Base-by-base conservation (phyloP, 345 rosid genomes). In the Ceriops tagal region DNA sequence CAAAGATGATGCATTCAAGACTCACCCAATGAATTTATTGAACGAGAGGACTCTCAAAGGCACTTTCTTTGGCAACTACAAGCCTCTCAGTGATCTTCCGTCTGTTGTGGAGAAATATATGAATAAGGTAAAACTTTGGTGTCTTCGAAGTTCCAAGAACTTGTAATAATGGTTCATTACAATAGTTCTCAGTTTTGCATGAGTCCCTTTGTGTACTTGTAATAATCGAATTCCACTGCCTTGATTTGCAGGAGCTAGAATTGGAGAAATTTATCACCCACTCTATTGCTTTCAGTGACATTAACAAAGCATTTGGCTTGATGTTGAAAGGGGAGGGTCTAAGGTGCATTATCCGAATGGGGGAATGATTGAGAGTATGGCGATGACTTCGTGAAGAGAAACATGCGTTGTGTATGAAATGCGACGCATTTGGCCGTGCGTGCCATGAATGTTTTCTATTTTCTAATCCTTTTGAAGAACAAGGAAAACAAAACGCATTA, bases 1-100 rank as follows among this genome's bases (percentile, higher is more conserved):
- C 77, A 88, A 85, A 79, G 91, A 86, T 51, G 91, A 76, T 34
- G 76, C 80, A 0, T 86, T 86, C 80, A 85, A 86, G 79, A 84
- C 89, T 49, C 83, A 83, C 71, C 91, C 88, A 0, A 61, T 86
- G 79, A 88, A 84, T 51, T 11, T 86, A 0, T 82, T 86, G 65
- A 84, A 86, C 59, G 93, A 84, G 77, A 88, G 84, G 71, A 88
- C 91, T 13, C 87, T 88, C 0, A 86, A 85, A 73, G 93, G 91
- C 16, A 84, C 93, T 47, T 83, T 86, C 80, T 86, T 83, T 0
- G 91, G 91, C 22, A 88, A 86, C 74, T 86, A 82, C 82, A 88
- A 88, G 70, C 88, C 93, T 19, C 84, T 84, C 49, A 66, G 84
- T 20, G 88, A 88, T 49, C 80, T 88, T 71, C 93, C 93, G 20